Evolutionary conservation across 73 alveolate species (phyloP).

Genomic region (Stentor coeruleus): DNA sequence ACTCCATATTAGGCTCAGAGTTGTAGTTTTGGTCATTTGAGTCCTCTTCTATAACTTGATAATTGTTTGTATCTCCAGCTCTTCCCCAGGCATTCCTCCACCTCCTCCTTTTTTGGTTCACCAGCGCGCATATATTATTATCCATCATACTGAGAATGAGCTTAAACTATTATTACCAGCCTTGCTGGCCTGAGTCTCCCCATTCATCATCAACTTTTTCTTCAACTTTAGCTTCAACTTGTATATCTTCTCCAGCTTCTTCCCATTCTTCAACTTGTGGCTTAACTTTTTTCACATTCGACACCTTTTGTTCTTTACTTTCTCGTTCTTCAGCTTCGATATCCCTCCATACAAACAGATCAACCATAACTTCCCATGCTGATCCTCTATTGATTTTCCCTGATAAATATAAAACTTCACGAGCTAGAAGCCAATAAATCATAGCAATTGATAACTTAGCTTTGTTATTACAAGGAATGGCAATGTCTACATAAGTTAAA

Average conservation of each 20-base stretch:
- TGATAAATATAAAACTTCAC: constrained; percentile 88
- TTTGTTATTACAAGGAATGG: constrained; percentile 95
- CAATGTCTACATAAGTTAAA: constrained; percentile 88
- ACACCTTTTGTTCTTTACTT: too few relatives aligned
- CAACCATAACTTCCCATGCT: constrained; percentile 59
- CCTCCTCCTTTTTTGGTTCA: background rate
- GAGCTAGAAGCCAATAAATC: constrained; percentile 91
- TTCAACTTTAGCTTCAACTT: too few relatives aligned
- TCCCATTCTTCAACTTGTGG: too few relatives aligned
- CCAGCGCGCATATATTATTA: constrained; percentile 15
- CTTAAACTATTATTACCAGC: too few relatives aligned
- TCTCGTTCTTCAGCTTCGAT: too few relatives aligned
- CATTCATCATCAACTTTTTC: too few relatives aligned
- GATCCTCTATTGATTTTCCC: too few relatives aligned
- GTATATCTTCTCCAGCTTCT: too few relatives aligned
- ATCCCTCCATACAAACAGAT: too few relatives aligned
- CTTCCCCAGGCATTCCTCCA: constrained; percentile 3
- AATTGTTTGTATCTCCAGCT: background rate
- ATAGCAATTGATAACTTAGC: constrained; percentile 79
- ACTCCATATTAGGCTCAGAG: background rate
- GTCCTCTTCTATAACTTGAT: background rate
- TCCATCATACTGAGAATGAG: too few relatives aligned
- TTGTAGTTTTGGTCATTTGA: background rate
- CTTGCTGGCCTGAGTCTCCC: too few relatives aligned
- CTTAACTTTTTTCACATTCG: too few relatives aligned